Evolutionary conservation across 2,329 filamentous ascomycete genomes (phyloP).

Genomic region (Sphaerulina populicola): DNA sequence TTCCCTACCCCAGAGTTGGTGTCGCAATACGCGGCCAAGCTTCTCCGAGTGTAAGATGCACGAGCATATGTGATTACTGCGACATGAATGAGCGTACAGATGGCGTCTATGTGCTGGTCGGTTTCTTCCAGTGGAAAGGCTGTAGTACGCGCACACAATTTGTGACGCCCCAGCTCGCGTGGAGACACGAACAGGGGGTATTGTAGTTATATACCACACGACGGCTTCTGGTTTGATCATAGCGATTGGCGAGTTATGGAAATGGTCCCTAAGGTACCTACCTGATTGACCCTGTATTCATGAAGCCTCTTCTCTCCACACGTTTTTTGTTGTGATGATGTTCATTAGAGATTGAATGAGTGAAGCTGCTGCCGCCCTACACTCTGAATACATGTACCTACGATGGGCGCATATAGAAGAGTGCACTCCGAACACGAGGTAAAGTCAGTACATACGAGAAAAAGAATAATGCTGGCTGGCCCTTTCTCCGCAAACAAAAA

Average conservation of each 20-base stretch:
- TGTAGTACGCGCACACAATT: not conserved
- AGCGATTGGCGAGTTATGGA: conserved; percentile 19
- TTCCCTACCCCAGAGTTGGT: conserved; percentile 91
- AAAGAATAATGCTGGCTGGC: too few species aligned
- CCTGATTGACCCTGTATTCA: conserved; percentile 3
- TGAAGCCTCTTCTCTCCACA: too few species aligned
- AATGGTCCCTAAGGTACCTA: not conserved
- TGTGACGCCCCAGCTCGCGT: conserved; percentile 5
- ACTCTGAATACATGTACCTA: too few species aligned
- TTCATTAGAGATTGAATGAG: too few species aligned
- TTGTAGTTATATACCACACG: conserved; percentile 15
- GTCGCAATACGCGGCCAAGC: conserved; percentile 78
- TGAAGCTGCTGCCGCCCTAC: too few species aligned
- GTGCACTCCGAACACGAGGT: too few species aligned
- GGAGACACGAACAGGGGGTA: conserved; percentile 16
- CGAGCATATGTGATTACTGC: not conserved
- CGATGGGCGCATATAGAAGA: too few species aligned
- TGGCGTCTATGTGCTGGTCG: not conserved
- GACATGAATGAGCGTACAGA: not conserved
- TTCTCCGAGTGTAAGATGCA: conserved; percentile 58
- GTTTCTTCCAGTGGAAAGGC: too few species aligned
- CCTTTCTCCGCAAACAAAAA: too few species aligned
- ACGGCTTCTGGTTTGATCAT: conserved; percentile 18
- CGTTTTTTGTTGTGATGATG: too few species aligned
- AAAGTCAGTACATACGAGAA: too few species aligned